Conservation (phyloP, 306 rosid species). For the Ammopiptanthus mongolicus region DNA sequence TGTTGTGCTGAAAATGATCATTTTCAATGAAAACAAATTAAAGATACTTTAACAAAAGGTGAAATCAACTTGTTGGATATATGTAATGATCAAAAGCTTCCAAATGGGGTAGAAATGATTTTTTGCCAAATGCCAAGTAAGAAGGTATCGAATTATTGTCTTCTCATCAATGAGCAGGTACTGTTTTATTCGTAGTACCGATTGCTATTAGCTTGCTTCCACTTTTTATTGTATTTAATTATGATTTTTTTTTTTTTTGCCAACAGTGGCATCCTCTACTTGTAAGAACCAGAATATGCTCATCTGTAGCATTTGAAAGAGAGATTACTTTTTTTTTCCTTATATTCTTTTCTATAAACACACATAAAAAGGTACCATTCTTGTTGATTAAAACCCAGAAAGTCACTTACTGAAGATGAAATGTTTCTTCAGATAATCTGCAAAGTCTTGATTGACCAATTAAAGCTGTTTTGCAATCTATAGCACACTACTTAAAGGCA, state of each 20-base stretch:
- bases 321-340: background rate
- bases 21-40: background rate
- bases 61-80: conserved; percentile 25
- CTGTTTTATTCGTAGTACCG: conserved; percentile 31
- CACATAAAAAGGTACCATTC: background rate
- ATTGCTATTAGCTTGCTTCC: conserved; percentile 20
- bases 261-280: conserved; percentile 3
- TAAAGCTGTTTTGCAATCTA: background rate
- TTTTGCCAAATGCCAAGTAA: conserved; percentile 20
- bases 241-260: background rate
- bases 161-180: background rate
- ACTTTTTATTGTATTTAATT: conserved; percentile 14
- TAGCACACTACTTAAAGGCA: background rate
- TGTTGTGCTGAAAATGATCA: background rate
- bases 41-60: conserved; percentile 25
- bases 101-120: conserved; percentile 23
- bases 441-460: background rate
- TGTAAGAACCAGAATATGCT: conserved; percentile 24
- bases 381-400: conserved; percentile 17
- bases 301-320: conserved; percentile 1
- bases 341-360: background rate
- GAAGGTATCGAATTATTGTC: conserved; percentile 5
- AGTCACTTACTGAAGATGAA: background rate
- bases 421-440: background rate
- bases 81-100: conserved; percentile 34